Percentiles rank a stretch among this genome's conserved stretches.
phyloP scores from a whole-genome alignment of 2,329 filamentous ascomycete genomes.

The Leptographium procerum region DNA sequence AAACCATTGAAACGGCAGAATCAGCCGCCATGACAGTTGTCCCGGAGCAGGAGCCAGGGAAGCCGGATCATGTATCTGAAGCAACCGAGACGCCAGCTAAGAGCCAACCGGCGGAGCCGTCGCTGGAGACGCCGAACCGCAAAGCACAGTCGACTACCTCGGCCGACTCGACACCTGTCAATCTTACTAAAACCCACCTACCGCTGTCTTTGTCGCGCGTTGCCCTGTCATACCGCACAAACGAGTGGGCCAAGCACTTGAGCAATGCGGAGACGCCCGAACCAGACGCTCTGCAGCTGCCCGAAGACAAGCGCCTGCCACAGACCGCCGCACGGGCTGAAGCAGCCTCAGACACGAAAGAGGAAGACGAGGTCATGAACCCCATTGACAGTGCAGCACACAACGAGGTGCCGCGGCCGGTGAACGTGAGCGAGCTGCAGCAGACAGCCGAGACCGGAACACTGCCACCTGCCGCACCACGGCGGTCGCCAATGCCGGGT shows the following conservation, averaged over 20 bases:
- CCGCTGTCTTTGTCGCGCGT: conserved; percentile 64
- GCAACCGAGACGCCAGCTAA: background rate
- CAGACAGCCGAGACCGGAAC: conserved; percentile 46
- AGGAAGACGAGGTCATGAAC: too few relatives aligned
- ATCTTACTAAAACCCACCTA: conserved; percentile 49
- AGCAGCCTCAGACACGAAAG: background rate
- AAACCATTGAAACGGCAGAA: conserved; percentile 2
- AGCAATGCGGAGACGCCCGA: conserved; percentile 63
- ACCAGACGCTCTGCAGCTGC: conserved; percentile 45
- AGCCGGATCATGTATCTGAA: too few relatives aligned
- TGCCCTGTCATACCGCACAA: conserved; percentile 75
- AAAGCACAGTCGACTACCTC: conserved; percentile 22
- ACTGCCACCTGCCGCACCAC: conserved; percentile 25
- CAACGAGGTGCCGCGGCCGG: conserved; percentile 45
- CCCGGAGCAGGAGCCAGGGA: background rate
- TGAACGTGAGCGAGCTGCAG: conserved; percentile 53
- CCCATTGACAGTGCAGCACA: background rate
- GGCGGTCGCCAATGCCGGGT: conserved; percentile 3
- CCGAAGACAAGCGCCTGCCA: conserved; percentile 20
- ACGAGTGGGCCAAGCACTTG: conserved; percentile 92
- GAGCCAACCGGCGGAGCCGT: background rate
- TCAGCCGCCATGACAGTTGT: too few relatives aligned
- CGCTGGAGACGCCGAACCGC: background rate
- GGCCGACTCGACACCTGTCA: conserved; percentile 30
- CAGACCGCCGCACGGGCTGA: background rate